Evolutionary conservation across 345 rosid genomes (phyloP).

Genomic region (Chamaenerion angustifolium): DNA sequence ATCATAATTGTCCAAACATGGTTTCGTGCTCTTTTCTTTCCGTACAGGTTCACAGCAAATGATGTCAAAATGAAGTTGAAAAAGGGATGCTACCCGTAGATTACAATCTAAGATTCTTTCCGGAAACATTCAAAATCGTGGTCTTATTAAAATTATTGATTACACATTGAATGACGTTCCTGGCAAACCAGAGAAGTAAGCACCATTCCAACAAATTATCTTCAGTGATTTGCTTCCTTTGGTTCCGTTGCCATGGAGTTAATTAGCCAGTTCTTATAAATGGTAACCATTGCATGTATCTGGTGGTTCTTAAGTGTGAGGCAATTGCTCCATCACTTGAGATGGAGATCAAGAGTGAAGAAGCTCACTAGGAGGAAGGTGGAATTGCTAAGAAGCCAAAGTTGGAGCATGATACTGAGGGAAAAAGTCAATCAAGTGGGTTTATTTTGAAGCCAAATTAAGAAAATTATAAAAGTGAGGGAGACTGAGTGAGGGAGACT

Average conservation of each 20-base stretch:
- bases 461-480: slow-evolving; percentile 19
- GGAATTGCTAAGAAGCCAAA: slow-evolving; percentile 27
- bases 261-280: no score
- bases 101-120: slow-evolving; percentile 46
- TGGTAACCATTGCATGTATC: slow-evolving; percentile 26
- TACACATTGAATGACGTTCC: slow-evolving; percentile 76
- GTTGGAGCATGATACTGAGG: slow-evolving; percentile 13
- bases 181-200: slow-evolving; percentile 63
- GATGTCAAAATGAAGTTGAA: slow-evolving; percentile 60
- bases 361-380: slow-evolving; percentile 15
- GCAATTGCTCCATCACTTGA: slow-evolving; percentile 57
- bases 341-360: slow-evolving; percentile 26
- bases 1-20: no score
- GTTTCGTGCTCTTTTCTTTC: background rate
- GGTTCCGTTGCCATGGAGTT: no score
- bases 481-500: no score
- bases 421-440: slow-evolving; percentile 13
- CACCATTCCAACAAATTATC: no score
- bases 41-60: slow-evolving; percentile 52
- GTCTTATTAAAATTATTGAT: slow-evolving; percentile 53
- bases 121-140: slow-evolving; percentile 59
- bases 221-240: no score
- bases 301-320: slow-evolving; percentile 68
- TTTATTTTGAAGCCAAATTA: slow-evolving; percentile 26
- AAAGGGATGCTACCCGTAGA: slow-evolving; percentile 54